Base-by-base conservation (phyloP, 83 land plant genomes). In the Larix sibirica region DNA sequence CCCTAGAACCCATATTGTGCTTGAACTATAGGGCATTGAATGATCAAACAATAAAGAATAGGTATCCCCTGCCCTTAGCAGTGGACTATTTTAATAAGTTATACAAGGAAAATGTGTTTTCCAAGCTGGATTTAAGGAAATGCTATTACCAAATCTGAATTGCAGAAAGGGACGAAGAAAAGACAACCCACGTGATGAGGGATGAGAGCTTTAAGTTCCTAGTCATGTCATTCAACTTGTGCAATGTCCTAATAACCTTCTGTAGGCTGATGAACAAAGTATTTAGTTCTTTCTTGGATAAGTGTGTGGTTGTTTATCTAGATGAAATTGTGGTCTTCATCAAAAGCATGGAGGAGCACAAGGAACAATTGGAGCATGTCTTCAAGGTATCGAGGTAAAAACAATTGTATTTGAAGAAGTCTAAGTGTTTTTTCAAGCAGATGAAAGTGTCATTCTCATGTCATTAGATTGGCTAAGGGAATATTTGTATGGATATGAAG, bases 171-270 rank as follows among this genome's bases (percentile, higher is more conserved):
- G 84, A 83, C 42, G 70, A 83, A 10, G 4, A 31, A 13, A 83
- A 83, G 80, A 83, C 80, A 0, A 83, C 69, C 6, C 75, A 79
- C 36, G 69, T 83, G 1, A 83, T 58, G 3, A 24, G 80, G 1
- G 76, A 83, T 62, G 65, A 79, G 1, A 21, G 60, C 2, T 83
- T 61, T 9, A 69, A 75, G 17, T 83, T 62, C 58, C 47, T 76
- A 21, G 16, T 76, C 1, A 83, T 83, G 80, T 70, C 58, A 0
- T 83, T 83, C 23, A n/a, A 79, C 2, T 44, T 76, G 56, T 75
- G 44, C 33, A 71, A 71, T 31, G 75, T 31, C 33, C 75, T 4
- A 71, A 17, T 1, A 24, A 33, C 75, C 18, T 71, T 14, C 14
- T 62, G 17, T 18, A 62, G 21, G n/a, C 3, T 62, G n/a, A 62